Conservation (phyloP, 495 filamentous ascomycete genomes). For the Cercophora sp. region DNA sequence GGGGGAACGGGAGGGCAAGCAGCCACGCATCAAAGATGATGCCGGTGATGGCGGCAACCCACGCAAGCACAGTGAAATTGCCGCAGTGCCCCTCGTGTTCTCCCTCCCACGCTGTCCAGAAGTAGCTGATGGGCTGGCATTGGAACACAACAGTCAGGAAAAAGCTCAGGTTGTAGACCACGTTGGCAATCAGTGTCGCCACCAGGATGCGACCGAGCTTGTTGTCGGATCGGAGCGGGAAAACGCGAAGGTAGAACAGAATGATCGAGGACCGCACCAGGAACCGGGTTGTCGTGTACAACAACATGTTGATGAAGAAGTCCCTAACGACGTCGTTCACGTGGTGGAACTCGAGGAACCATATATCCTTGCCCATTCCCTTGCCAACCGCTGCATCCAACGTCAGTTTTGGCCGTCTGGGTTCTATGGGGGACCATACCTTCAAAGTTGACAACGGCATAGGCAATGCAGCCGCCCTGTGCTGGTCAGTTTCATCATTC, state of each 20-base stretch:
- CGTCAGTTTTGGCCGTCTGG: too few species aligned
- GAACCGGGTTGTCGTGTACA: slow-evolving; percentile 38
- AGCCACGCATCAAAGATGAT: slow-evolving; percentile 37
- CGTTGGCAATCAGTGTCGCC: slow-evolving; percentile 29
- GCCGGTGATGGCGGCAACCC: slow-evolving; percentile 29
- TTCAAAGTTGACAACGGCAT: slow-evolving; percentile 14
- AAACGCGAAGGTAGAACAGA: slow-evolving; percentile 50
- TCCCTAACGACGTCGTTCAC: slow-evolving; percentile 31
- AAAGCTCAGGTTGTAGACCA: slow-evolving; percentile 37
- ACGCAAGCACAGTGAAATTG: slow-evolving; percentile 26
- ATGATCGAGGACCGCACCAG: slow-evolving; percentile 46
- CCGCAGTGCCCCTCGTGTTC: slow-evolving; percentile 24
- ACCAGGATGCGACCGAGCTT: slow-evolving; percentile 28
- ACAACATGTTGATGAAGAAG: slow-evolving; percentile 27
- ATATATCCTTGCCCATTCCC: slow-evolving; percentile 46
- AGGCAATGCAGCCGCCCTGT: slow-evolving; percentile 16
- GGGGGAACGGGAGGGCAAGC: slow-evolving; percentile 33
- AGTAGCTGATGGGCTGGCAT: slow-evolving; percentile 36
- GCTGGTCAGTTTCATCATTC: not conserved
- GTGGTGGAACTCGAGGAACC: slow-evolving; percentile 43
- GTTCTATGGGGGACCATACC: too few species aligned
- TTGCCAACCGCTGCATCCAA: slow-evolving; percentile 29
- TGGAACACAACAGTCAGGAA: slow-evolving; percentile 36
- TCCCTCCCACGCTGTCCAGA: slow-evolving; percentile 31
- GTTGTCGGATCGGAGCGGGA: slow-evolving; percentile 25